A percentile compares a stretch with the other conserved stretches of the same genome.
Conservation (phyloP, 1,139 yeast species). For the Geotrichum fermentans region DNA sequence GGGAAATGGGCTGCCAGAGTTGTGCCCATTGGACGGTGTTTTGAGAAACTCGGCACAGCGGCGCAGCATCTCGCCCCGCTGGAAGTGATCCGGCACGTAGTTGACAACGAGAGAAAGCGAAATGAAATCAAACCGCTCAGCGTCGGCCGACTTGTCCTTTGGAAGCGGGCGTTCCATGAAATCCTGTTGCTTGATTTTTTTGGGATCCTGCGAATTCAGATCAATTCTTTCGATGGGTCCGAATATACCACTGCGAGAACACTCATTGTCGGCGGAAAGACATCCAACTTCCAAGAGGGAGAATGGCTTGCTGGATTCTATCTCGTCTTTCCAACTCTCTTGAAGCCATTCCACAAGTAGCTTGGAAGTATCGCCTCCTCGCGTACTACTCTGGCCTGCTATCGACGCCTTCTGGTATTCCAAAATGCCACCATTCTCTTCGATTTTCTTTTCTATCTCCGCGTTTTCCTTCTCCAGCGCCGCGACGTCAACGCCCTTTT, state of each 20-base stretch:
- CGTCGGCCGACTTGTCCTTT: conserved; percentile 39
- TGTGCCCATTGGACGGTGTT: conserved; percentile 23
- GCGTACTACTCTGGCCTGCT: conserved; percentile 64
- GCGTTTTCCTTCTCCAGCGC: conserved; percentile 89
- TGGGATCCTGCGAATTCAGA: conserved; percentile 71
- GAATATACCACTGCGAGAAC: conserved; percentile 46
- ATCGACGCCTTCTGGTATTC: conserved; percentile 80
- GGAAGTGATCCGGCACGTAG: conserved; percentile 69
- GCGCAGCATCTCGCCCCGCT: conserved; percentile 71
- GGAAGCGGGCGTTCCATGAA: conserved; percentile 78
- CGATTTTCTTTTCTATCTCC: conserved; percentile 42
- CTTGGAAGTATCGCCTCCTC: conserved; percentile 93
- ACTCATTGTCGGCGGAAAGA: conserved; percentile 59
- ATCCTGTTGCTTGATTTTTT: conserved; percentile 62
- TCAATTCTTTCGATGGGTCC: conserved; percentile 59
- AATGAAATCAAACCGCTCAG: conserved; percentile 51
- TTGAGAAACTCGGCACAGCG: conserved; percentile 56
- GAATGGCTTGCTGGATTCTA: background rate
- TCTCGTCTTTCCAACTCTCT: conserved; percentile 22
- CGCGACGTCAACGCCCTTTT: conserved; percentile 94
- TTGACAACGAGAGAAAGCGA: conserved; percentile 85
- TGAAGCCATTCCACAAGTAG: conserved; percentile 63
- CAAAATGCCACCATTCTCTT: conserved; percentile 45
- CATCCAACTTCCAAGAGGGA: conserved; percentile 79
- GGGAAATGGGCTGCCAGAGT: conserved; percentile 24